These are phyloP conservation scores for Gossypium laxum DNA, from an alignment of 441 rosid genomes.

Conservation along the genomic window DNA sequence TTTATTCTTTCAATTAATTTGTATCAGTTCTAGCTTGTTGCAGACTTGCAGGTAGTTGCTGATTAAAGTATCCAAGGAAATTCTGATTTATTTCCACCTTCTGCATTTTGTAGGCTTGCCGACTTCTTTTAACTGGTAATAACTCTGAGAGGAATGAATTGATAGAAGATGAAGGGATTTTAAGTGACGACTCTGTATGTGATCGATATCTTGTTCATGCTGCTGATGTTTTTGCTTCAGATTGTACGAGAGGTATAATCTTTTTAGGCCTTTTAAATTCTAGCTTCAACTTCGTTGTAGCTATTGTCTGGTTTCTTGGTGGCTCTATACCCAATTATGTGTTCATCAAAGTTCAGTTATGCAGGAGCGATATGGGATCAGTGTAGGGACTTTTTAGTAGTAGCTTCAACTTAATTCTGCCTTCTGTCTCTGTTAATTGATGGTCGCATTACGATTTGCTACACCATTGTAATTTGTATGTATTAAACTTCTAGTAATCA, in stretches of 20 bases:
- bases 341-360: conserved; percentile 6
- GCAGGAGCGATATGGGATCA: conserved; percentile 34
- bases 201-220: conserved; percentile 55
- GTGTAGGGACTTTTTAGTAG: background rate
- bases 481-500: background rate
- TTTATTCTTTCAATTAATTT: background rate
- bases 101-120: conserved; percentile 51
- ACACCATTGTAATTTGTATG: background rate
- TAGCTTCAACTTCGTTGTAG: conserved; percentile 4
- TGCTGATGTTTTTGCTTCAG: conserved; percentile 40
- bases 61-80: conserved; percentile 4
- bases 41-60: background rate
- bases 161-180: conserved; percentile 45
- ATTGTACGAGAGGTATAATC: conserved; percentile 42
- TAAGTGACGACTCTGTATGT: conserved; percentile 39
- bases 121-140: conserved; percentile 52
- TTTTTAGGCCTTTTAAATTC: conserved; percentile 3
- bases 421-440: background rate
- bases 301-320: background rate
- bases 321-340: background rate
- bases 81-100: conserved; percentile 10
- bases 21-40: background rate
- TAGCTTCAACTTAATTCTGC: conserved; percentile 10
- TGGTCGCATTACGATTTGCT: background rate
- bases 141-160: conserved; percentile 40